phyloP scores from a whole-genome alignment of 1,284 basidiomycete species.

The Tylopilus sp. region DNA sequence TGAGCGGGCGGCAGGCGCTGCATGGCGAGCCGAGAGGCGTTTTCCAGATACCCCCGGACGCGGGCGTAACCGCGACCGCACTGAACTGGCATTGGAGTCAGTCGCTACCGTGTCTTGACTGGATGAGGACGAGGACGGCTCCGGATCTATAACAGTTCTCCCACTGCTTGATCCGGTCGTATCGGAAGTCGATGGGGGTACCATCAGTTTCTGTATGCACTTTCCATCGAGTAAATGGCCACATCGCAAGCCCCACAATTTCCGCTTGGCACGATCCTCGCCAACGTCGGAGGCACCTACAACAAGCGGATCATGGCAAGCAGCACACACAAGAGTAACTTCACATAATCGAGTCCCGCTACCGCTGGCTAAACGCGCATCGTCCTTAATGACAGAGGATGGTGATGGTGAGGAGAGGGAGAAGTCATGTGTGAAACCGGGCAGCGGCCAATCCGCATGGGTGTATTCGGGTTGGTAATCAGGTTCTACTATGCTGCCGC shows the following conservation, averaged over 20 bases:
- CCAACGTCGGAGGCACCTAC: slow-evolving; percentile 35
- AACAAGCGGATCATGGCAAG: slow-evolving; percentile 54
- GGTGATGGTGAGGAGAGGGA: slow-evolving; percentile 29
- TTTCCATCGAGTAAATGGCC: slow-evolving; percentile 74
- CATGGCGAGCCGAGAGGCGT: slow-evolving; percentile 13
- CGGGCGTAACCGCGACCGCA: slow-evolving; percentile 54
- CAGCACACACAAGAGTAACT: slow-evolving; percentile 55
- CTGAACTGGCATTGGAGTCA: slow-evolving; percentile 29
- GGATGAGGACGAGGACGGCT: not conserved
- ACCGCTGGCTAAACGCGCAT: slow-evolving; percentile 15
- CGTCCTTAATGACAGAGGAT: slow-evolving; percentile 24
- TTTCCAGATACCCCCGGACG: slow-evolving; percentile 25
- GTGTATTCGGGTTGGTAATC: slow-evolving; percentile 60
- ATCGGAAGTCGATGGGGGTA: slow-evolving; percentile 34
- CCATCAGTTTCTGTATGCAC: slow-evolving; percentile 55
- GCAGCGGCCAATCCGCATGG: slow-evolving; percentile 47
- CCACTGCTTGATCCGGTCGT: slow-evolving; percentile 33
- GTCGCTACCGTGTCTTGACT: slow-evolving; percentile 28
- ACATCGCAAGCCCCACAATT: slow-evolving; percentile 65
- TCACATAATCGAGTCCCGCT: slow-evolving; percentile 19
- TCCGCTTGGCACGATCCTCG: slow-evolving; percentile 37
- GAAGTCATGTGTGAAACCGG: slow-evolving; percentile 66
- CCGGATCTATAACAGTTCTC: slow-evolving; percentile 4
- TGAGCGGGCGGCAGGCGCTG: not conserved
- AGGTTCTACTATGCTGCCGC: slow-evolving; percentile 23